phyloP scores from a whole-genome alignment of 1,284 basidiomycete genomes.

The Ceratobasidium sp. region DNA sequence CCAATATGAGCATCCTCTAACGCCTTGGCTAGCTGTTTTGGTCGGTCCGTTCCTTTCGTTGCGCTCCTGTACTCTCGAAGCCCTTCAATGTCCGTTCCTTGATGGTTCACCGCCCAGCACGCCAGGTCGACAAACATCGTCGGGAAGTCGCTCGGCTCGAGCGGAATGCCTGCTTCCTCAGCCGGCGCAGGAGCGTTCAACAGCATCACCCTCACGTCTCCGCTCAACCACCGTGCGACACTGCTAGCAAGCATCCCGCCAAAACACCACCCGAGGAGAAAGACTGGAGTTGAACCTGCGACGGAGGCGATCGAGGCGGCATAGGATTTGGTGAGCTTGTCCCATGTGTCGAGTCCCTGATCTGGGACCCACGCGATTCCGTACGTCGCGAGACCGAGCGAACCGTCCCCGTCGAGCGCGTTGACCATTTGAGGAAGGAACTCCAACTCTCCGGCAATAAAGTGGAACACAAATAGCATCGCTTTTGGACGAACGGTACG shows the following conservation, averaged over 20 bases:
- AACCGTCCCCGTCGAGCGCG: neutral
- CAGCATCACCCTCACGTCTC: neutral
- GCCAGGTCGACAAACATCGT: neutral
- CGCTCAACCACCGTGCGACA: neutral
- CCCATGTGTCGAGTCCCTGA: neutral
- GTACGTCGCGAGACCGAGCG: constrained; percentile 1
- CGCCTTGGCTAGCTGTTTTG: neutral
- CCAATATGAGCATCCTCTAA: constrained; percentile 5
- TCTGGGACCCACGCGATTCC: neutral
- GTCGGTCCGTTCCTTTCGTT: neutral
- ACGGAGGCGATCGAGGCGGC: neutral
- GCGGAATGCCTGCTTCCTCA: neutral
- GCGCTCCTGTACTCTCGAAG: neutral
- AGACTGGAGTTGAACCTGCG: neutral
- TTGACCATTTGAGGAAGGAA: neutral
- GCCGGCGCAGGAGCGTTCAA: neutral
- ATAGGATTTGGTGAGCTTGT: neutral
- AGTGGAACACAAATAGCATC: neutral
- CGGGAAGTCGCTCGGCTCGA: neutral
- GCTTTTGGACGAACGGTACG: neutral
- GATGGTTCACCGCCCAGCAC: neutral
- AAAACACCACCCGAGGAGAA: neutral
- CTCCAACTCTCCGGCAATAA: neutral
- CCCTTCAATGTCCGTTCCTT: too few relatives aligned
- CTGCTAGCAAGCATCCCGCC: neutral